Conservation (phyloP, 2,329 filamentous ascomycete genomes). For the Aspergillus aculeatinus region DNA sequence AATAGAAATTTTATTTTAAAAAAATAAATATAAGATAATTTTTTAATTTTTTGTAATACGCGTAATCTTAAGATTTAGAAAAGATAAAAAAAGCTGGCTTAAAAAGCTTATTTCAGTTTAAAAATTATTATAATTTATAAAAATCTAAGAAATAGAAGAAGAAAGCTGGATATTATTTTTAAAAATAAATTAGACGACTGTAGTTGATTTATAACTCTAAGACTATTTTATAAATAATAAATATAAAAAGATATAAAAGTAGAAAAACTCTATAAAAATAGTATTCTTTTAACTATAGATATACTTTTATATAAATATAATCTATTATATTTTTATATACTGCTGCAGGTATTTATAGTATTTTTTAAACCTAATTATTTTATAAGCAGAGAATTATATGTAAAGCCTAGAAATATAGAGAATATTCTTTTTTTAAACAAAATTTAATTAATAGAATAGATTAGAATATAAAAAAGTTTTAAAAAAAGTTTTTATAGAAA, state of each 20-base stretch:
- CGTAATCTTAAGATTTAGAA: not conserved
- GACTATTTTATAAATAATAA: not conserved
- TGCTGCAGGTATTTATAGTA: not conserved
- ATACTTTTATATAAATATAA: not conserved
- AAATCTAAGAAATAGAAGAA: not conserved
- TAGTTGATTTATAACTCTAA: not conserved
- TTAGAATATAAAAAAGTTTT: not conserved
- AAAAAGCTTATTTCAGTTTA: not conserved
- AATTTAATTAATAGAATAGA: not conserved
- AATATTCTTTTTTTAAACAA: not conserved
- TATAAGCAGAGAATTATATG: not conserved
- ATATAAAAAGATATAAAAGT: not conserved
- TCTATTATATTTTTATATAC: not conserved
- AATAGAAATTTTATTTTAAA: not conserved
- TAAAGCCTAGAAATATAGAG: not conserved
- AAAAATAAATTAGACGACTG: not conserved
- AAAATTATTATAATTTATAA: constrained; percentile 1
- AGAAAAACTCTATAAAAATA: not conserved
- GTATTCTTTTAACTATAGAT: not conserved
- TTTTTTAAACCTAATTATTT: not conserved
- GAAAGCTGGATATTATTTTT: not conserved
- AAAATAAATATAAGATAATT: not conserved
- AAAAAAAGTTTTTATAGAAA: not conserved
- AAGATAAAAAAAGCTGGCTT: not conserved
- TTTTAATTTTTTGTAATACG: not conserved